Evolutionary conservation across 2,329 filamentous ascomycete species (phyloP).

Genomic region (Monosporascus sp.): DNA sequence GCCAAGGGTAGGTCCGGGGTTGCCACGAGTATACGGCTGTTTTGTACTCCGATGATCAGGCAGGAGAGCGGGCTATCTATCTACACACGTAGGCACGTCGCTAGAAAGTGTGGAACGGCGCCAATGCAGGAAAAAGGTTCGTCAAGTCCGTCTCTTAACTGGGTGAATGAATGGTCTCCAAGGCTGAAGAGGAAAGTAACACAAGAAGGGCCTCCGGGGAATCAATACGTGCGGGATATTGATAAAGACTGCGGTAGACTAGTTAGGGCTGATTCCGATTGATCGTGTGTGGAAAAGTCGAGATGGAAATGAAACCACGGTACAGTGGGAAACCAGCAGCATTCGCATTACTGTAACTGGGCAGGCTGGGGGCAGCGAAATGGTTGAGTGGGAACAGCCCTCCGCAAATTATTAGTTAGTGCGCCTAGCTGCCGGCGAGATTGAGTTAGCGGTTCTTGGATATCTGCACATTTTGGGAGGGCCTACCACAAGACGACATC

Average conservation of each 20-base stretch:
- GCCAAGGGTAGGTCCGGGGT: not conserved
- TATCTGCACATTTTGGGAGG: too few species aligned
- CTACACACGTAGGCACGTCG: too few species aligned
- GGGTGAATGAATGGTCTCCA: not conserved
- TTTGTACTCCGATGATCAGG: not conserved
- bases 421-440: too few species aligned
- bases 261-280: not conserved
- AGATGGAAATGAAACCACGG: not conserved
- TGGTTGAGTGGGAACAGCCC: too few species aligned
- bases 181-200: not conserved
- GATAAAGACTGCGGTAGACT: not conserved
- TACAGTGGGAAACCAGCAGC: not conserved
- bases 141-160: too few species aligned
- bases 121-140: not conserved
- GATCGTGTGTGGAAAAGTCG: not conserved
- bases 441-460: too few species aligned
- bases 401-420: too few species aligned
- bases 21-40: not conserved
- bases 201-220: not conserved
- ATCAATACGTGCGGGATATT: not conserved
- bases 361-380: not conserved
- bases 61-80: not conserved
- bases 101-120: too few species aligned
- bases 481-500: too few species aligned
- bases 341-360: not conserved